Base-by-base conservation (phyloP, 1,284 basidiomycete genomes). In the Ganoderma sinense region DNA sequence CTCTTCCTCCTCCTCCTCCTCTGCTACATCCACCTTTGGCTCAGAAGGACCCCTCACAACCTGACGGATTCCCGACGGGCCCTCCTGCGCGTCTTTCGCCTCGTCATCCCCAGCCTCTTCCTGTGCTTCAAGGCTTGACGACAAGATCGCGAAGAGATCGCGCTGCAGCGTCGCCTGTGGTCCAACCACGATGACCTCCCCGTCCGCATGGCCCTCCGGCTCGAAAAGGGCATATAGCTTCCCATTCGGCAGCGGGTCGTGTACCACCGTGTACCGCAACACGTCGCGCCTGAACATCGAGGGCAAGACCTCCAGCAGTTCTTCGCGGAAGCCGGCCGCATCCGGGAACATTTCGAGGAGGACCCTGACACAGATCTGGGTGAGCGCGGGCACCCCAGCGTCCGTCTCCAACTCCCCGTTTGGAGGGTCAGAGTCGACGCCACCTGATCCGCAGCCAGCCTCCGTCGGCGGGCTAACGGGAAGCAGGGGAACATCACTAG, bases 111-210 rank as follows among this genome's bases (percentile, higher is more conserved):
- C 78, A 60, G 84, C 83, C 18, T 77, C 73, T 23, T 73, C 68
- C 58, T 84, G 83, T 80, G 41, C 81, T 8, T 43, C 56, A 26
- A 63, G 1, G 7, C 33, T 31, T 20, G 58, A 64, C 4, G 56
- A 62, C 11, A 62, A 31, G 31, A 40, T 60, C 60, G 78, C 76
- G 71, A 90, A 85, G 66, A 83, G 79, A 55, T 85, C 82, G 31
- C 83, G 81, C 23, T 79, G 83, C 2, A 90, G 75, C 3, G 78
- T 75, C 7, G 84, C 84, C 43, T 81, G 77, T 0, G 89, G 89
- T 10, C 89, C 90, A 23, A 91, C 84, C 36, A 93, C 76, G 62
- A 93, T 77, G 18, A 91, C 80, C 69, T 93, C 91, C 0, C 89
- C 88, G 60, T 88, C 86, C 4, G 84, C 83, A 75, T 91, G 87